A percentile compares a stretch with the other conserved stretches of the same genome.
phyloP scores from a whole-genome alignment of 2,329 filamentous ascomycete species.

The Fusarium nelsonii region DNA sequence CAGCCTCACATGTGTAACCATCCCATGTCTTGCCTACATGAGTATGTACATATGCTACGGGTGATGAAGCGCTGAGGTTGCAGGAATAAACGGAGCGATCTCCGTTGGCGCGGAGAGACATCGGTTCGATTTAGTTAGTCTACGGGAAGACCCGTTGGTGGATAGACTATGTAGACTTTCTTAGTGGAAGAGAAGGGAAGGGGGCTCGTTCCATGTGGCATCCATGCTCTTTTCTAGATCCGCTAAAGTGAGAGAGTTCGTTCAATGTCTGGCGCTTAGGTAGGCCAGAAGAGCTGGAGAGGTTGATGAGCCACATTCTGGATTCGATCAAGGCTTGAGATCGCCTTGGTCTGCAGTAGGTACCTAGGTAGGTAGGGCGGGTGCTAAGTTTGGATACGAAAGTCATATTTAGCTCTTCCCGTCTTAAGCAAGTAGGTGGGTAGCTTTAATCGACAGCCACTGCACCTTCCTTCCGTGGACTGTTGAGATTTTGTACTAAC shows the following conservation, averaged over 20 bases:
- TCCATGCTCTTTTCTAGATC: slow-evolving; percentile 34
- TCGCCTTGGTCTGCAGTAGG: slow-evolving; percentile 3
- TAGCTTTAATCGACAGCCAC: not conserved
- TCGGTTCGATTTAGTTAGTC: slow-evolving; percentile 13
- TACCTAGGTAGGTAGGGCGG: not conserved
- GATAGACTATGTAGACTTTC: slow-evolving; percentile 18
- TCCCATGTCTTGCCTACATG: slow-evolving; percentile 14
- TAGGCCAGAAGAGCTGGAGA: not conserved
- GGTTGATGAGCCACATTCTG: not conserved
- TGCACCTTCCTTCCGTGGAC: slow-evolving; percentile 7
- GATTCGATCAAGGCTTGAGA: slow-evolving; percentile 7
- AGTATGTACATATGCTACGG: not conserved
- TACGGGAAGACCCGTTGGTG: slow-evolving; percentile 30
- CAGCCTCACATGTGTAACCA: slow-evolving; percentile 20
- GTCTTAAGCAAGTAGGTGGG: not conserved
- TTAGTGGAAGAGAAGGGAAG: slow-evolving; percentile 3
- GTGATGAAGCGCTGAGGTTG: slow-evolving; percentile 11
- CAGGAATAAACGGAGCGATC: not conserved
- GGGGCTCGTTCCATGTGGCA: slow-evolving; percentile 32
- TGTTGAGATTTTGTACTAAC: slow-evolving; percentile 13
- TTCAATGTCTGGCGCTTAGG: slow-evolving; percentile 1
- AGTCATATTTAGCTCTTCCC: not conserved
- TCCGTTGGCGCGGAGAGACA: not conserved
- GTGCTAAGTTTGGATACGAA: slow-evolving; percentile 16
- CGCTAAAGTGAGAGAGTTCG: slow-evolving; percentile 2